phyloP scores from a whole-genome alignment of 805 yeast genomes.

The Jamesozyma piceae region DNA sequence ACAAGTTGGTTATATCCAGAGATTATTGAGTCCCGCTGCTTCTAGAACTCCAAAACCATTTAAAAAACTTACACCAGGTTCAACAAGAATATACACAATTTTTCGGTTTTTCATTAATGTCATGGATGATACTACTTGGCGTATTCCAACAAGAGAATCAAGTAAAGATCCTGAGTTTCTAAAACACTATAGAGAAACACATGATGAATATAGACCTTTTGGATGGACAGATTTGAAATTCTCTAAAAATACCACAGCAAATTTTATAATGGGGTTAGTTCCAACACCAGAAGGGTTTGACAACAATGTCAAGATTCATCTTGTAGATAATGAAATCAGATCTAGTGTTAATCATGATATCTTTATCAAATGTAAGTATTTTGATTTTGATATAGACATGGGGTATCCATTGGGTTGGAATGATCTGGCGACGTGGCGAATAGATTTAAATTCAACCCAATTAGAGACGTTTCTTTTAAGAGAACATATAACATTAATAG shows the following conservation, averaged over 20 bases:
- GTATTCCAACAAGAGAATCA: slow-evolving; percentile 77
- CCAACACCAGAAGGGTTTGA: slow-evolving; percentile 50
- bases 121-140: slow-evolving; percentile 54
- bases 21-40: slow-evolving; percentile 56
- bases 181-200: slow-evolving; percentile 26
- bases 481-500: slow-evolving; percentile 68
- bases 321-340: slow-evolving; percentile 53
- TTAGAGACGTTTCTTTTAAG: slow-evolving; percentile 59
- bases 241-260: slow-evolving; percentile 42
- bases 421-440: slow-evolving; percentile 60
- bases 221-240: slow-evolving; percentile 85
- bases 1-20: slow-evolving; percentile 58
- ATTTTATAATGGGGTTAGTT: slow-evolving; percentile 40
- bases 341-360: slow-evolving; percentile 87
- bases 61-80: slow-evolving; percentile 39
- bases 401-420: slow-evolving; percentile 80
- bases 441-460: slow-evolving; percentile 43
- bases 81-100: slow-evolving; percentile 44
- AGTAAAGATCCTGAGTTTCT: slow-evolving; percentile 57
- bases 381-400: slow-evolving; percentile 44
- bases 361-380: slow-evolving; percentile 52
- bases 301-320: slow-evolving; percentile 37
- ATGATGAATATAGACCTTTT: slow-evolving; percentile 51
- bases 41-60: slow-evolving; percentile 46
- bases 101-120: slow-evolving; percentile 48